A percentile compares a stretch with the other conserved stretches of the same genome.
These are phyloP conservation scores for Hemileia vastatrix DNA, from an alignment of 1,284 basidiomycete genomes.

Conservation along the genomic window DNA sequence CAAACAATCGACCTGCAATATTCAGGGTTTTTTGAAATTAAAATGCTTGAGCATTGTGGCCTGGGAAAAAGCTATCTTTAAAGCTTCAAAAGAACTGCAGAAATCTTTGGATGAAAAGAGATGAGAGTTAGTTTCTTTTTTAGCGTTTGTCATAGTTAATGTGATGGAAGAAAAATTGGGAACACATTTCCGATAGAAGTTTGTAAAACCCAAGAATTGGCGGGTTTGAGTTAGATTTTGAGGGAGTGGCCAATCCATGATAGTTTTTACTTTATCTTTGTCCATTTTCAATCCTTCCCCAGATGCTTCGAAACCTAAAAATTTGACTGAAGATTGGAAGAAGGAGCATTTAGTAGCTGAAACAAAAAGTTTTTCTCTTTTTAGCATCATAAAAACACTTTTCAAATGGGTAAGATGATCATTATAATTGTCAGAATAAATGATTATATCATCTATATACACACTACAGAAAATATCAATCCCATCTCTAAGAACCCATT, in stretches of 20 bases:
- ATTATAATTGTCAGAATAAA: background rate
- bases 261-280: background rate
- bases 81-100: background rate
- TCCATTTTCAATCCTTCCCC: conserved; percentile 1
- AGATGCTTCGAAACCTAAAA: conserved; percentile 4
- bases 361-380: background rate
- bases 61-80: background rate
- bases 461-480: conserved; percentile 34
- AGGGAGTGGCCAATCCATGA: background rate
- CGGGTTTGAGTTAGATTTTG: background rate
- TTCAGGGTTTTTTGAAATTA: conserved; percentile 21
- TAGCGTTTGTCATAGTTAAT: background rate
- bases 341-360: background rate
- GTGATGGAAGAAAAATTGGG: background rate
- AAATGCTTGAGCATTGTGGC: background rate
- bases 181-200: background rate
- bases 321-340: background rate
- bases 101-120: background rate
- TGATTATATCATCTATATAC: conserved; percentile 26
- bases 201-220: background rate
- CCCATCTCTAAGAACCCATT: conserved; percentile 28
- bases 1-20: conserved; percentile 38
- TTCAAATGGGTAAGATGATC: background rate
- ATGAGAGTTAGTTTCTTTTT: background rate
- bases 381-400: background rate